A percentile compares a stretch with the other conserved stretches of the same genome.
Conservation (phyloP, 2,329 filamentous ascomycete genomes). For the Sarocladium kiliense region DNA sequence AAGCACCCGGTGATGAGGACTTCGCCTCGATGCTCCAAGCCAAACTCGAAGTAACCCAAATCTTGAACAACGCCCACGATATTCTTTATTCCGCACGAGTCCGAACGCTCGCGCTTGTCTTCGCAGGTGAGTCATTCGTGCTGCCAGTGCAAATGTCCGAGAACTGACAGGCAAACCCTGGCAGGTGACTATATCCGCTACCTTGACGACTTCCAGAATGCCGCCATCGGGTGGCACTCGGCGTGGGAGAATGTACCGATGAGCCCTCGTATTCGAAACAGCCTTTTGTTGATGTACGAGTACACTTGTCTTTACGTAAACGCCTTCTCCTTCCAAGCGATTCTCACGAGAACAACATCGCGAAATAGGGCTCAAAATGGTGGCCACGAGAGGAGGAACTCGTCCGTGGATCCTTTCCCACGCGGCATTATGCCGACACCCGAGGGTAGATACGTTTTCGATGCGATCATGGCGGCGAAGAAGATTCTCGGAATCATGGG, state of each 20-base stretch:
- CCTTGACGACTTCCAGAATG: constrained; percentile 10
- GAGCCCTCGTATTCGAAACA: background rate
- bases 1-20: constrained; percentile 7
- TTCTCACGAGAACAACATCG: constrained; percentile 9
- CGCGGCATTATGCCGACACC: constrained; percentile 8
- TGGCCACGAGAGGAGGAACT: background rate
- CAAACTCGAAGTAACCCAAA: constrained; percentile 10
- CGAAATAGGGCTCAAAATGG: background rate
- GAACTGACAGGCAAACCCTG: background rate
- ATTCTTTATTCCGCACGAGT: constrained; percentile 9
- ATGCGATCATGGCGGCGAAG: constrained; percentile 7
- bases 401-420: background rate
- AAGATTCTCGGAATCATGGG: constrained; percentile 7
- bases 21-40: constrained; percentile 8
- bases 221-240: constrained; percentile 2
- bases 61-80: constrained; percentile 10
- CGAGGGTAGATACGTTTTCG: constrained; percentile 10
- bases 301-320: constrained; percentile 10
- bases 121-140: constrained; percentile 6
- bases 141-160: no score
- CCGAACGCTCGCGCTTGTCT: background rate
- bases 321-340: constrained; percentile 11
- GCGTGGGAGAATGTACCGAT: background rate
- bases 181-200: constrained; percentile 10
- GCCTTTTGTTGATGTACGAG: constrained; percentile 10